Conservation (phyloP, 78 protist species). For the Tieghemostelium lacteum region DNA sequence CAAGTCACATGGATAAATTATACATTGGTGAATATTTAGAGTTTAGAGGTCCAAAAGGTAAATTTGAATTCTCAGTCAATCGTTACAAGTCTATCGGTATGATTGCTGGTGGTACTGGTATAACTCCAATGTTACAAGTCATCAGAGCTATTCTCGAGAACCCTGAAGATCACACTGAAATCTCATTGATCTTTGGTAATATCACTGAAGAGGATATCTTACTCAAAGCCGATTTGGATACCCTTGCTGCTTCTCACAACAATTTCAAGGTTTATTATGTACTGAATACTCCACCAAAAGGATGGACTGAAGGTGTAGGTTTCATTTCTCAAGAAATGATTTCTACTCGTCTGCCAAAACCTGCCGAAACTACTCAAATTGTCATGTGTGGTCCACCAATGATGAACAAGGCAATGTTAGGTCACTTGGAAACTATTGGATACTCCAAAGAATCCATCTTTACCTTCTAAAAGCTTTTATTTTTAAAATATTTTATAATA, state of each 20-base stretch:
- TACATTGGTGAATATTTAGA: slow-evolving; percentile 79
- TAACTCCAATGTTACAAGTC: slow-evolving; percentile 93
- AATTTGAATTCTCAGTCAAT: slow-evolving; percentile 52
- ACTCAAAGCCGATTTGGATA: slow-evolving; percentile 54
- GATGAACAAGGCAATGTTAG: slow-evolving; percentile 86
- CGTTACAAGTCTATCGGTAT: slow-evolving; percentile 74
- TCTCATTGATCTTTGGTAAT: slow-evolving; percentile 84
- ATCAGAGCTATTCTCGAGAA: slow-evolving; percentile 61
- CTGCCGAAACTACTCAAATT: slow-evolving; percentile 36
- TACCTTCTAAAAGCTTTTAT: slow-evolving; percentile 59
- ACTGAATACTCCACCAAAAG: slow-evolving; percentile 72
- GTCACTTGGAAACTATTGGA: slow-evolving; percentile 48
- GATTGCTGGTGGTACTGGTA: slow-evolving; percentile 93
- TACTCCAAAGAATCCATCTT: slow-evolving; percentile 14
- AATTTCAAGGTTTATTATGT: slow-evolving; percentile 70
- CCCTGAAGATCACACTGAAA: slow-evolving; percentile 71
- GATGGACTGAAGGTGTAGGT: slow-evolving; percentile 71
- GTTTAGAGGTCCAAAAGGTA: slow-evolving; percentile 84
- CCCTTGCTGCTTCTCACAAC: slow-evolving; percentile 11
- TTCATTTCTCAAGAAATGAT: slow-evolving; percentile 62
- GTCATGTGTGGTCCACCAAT: slow-evolving; percentile 88
- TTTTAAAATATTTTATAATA: too few species aligned
- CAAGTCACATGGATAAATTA: slow-evolving; percentile 52
- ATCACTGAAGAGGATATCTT: slow-evolving; percentile 85
- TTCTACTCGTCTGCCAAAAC: slow-evolving; percentile 34